Conservation (phyloP, 495 filamentous ascomycete species). For the Barbatosphaeria neglecta region DNA sequence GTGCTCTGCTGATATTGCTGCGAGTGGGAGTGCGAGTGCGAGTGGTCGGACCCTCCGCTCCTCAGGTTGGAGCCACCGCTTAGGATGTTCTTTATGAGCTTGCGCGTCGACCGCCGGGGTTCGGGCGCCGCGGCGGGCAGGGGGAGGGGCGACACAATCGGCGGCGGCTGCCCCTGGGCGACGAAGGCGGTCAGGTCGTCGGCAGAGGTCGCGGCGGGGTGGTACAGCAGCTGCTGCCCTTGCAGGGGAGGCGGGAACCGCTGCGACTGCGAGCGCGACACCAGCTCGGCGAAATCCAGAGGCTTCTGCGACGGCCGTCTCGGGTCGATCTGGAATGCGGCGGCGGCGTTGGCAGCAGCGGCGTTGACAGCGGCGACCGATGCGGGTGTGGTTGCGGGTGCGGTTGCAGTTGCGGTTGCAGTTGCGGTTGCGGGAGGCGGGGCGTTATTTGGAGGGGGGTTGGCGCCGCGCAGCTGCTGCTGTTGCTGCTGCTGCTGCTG, state of each 20-base stretch:
- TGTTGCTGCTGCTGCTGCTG: slow-evolving; percentile 14
- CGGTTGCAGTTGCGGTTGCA: neutral
- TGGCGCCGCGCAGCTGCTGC: too few relatives aligned
- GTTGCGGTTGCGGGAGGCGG: too few relatives aligned
- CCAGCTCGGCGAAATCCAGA: slow-evolving; percentile 22
- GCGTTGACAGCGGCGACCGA: too few relatives aligned
- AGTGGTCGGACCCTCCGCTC: slow-evolving; percentile 5
- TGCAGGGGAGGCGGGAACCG: slow-evolving; percentile 20
- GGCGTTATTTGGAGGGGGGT: neutral
- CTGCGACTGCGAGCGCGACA: slow-evolving; percentile 22
- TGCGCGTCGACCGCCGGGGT: slow-evolving; percentile 26
- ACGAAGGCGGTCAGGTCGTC: slow-evolving; percentile 26
- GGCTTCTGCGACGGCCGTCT: slow-evolving; percentile 10
- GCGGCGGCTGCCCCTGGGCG: slow-evolving; percentile 9
- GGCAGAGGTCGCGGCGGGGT: slow-evolving; percentile 19
- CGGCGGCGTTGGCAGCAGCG: slow-evolving; percentile 4
- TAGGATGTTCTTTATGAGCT: slow-evolving; percentile 34
- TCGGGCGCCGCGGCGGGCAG: slow-evolving; percentile 8
- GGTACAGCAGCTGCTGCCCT: slow-evolving; percentile 12
- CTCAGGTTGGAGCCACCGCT: slow-evolving; percentile 16
- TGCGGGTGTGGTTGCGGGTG: too few relatives aligned
- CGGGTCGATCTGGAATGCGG: neutral
- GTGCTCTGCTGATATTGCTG: slow-evolving; percentile 17
- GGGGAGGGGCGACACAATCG: slow-evolving; percentile 17
- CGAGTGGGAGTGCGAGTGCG: slow-evolving; percentile 9